A percentile compares a stretch with the other conserved stretches of the same genome.
phyloP scores from a whole-genome alignment of 768 basidiomycete genomes.

The Panellus pusillus region DNA sequence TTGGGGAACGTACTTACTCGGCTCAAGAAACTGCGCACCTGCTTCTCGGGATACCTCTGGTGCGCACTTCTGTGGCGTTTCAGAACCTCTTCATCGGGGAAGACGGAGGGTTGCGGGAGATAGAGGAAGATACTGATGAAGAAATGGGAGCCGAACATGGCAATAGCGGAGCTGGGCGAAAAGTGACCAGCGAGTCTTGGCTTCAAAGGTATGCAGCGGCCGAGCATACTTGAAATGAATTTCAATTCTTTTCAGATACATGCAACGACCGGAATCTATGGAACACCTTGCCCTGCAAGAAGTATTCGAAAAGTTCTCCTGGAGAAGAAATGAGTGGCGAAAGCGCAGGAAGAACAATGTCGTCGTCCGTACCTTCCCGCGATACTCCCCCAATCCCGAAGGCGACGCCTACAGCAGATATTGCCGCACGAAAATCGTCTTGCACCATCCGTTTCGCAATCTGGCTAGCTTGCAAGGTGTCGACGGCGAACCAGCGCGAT shows the following conservation, averaged over 20 bases:
- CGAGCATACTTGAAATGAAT: too few relatives aligned
- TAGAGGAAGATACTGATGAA: not conserved
- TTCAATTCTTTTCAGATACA: too few relatives aligned
- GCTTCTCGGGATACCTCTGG: slow-evolving; percentile 22
- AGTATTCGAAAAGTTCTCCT: not conserved
- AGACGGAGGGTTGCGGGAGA: slow-evolving; percentile 7
- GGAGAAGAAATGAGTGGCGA: slow-evolving; percentile 8
- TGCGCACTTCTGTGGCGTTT: slow-evolving; percentile 13
- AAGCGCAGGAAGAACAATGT: not conserved
- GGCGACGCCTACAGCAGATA: slow-evolving; percentile 20
- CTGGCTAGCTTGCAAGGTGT: not conserved
- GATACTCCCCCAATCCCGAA: slow-evolving; percentile 19
- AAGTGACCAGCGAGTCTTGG: slow-evolving; percentile 12
- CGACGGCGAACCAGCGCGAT: not conserved
- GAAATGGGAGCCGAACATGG: not conserved
- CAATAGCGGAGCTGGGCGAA: not conserved
- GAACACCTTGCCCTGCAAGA: slow-evolving; percentile 1
- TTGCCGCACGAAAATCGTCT: slow-evolving; percentile 18
- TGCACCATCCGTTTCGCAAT: slow-evolving; percentile 22
- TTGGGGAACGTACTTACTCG: slow-evolving; percentile 23
- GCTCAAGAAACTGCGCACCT: slow-evolving; percentile 26
- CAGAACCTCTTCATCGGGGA: slow-evolving; percentile 16
- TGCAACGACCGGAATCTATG: not conserved
- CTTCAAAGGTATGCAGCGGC: slow-evolving; percentile 5
- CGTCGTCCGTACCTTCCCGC: slow-evolving; percentile 14